Percentiles rank a stretch among this genome's conserved stretches.
phyloP scores from a whole-genome alignment of 306 rosid genomes.

The Hippophae gyantsensis region DNA sequence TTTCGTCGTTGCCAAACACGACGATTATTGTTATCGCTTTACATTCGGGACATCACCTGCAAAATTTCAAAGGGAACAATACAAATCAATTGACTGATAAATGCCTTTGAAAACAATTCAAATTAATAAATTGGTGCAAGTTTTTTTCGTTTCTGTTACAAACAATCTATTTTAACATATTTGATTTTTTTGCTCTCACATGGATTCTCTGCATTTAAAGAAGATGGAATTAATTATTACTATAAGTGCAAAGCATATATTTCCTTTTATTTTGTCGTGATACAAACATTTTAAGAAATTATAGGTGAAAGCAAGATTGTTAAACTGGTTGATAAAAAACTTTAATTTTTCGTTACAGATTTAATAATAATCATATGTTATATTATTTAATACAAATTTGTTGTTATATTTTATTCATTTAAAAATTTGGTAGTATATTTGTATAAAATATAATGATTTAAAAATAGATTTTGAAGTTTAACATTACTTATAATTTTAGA shows the following conservation, averaged over 20 bases:
- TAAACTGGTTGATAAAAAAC: too few relatives aligned
- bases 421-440: too few relatives aligned
- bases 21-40: slow-evolving; percentile 39
- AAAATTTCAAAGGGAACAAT: slow-evolving; percentile 11
- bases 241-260: background rate
- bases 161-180: slow-evolving; percentile 26
- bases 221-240: background rate
- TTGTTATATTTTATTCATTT: too few relatives aligned
- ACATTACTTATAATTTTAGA: too few relatives aligned
- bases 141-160: slow-evolving; percentile 27
- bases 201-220: slow-evolving; percentile 44
- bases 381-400: too few relatives aligned
- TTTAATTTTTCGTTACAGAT: too few relatives aligned
- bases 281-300: too few relatives aligned
- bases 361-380: too few relatives aligned
- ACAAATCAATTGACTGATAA: slow-evolving; percentile 1
- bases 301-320: too few relatives aligned
- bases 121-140: background rate
- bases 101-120: background rate
- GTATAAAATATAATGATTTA: too few relatives aligned
- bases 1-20: slow-evolving; percentile 76
- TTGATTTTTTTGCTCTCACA: slow-evolving; percentile 28
- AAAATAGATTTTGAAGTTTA: too few relatives aligned
- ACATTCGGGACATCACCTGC: slow-evolving; percentile 48
- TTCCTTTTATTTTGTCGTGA: background rate